Base-by-base conservation (phyloP, 108 stramenopile genomes). In the Stephanodiscus triporus region DNA sequence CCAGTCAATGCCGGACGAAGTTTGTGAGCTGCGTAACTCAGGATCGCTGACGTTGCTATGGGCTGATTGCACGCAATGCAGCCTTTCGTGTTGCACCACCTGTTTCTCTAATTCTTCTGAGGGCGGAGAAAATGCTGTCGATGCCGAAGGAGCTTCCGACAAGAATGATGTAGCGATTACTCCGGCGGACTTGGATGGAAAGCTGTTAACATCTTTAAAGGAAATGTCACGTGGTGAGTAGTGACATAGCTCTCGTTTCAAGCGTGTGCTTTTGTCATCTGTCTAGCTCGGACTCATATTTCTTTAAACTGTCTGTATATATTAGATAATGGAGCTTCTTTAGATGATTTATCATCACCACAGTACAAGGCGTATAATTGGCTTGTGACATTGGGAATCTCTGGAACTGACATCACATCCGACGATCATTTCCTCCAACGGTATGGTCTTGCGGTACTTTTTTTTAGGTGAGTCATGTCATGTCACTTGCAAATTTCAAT, bases 381-480 rank as follows among this genome's bases (percentile, higher is more conserved):
- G 76, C 51, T 77, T 19, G 76, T 61, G 37, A 66, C 51, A n/a
- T 37, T 48, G 19, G 54, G 49, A 26, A 64, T 77, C 0, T 17
- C 2, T 45, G 43, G 43, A 17, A 13, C 43, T 45, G 16, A 17
- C 14, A 17, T 45, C 43, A 16, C 16, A 16, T 61, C 76, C 11
- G 76, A 77, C 53, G 56, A 70, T 34, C 38, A 64, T 37, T 22
- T 68, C 10, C 32, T 57, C 9, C 86, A 89, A 78, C 74, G 77
- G 17, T 89, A 82, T 75, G 80, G 78, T 55, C 63, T 89, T 14
- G 78, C 76, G n/a, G 82, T 77, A 8, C 67, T 89, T 0, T 87
- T 82, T 36, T 89, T 76, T 80, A 47, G 80, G 48, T 30, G 14
- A 64, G 63, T 42, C 24, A 5, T 45, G 6, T 49, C 16, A 49